Percentiles rank a stretch among this genome's conserved stretches.
Conservation (phyloP, 257 asterid species). For the Capsicum rhomboideum region DNA sequence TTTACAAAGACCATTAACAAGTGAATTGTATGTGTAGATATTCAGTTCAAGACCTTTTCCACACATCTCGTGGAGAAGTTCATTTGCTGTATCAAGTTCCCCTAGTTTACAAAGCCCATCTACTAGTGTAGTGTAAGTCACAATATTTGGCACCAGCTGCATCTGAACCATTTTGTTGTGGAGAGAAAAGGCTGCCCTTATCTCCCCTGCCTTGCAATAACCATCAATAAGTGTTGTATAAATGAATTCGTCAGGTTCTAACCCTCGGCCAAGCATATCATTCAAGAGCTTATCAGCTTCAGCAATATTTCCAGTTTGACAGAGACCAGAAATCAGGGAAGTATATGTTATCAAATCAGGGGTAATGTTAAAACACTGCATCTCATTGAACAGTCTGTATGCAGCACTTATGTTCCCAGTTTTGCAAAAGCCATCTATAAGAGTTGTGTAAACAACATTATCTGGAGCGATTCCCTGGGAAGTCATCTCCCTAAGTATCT, state of each 20-base stretch:
- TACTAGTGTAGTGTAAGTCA: slow-evolving; percentile 84
- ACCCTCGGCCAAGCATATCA: slow-evolving; percentile 63
- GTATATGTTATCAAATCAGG: slow-evolving; percentile 72
- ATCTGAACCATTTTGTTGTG: slow-evolving; percentile 75
- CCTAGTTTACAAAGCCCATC: slow-evolving; percentile 95
- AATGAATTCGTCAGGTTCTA: slow-evolving; percentile 69
- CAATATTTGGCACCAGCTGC: slow-evolving; percentile 64
- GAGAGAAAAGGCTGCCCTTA: slow-evolving; percentile 61
- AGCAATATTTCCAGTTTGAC: slow-evolving; percentile 48
- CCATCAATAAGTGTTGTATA: slow-evolving; percentile 83
- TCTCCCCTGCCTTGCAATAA: slow-evolving; percentile 68
- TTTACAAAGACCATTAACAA: slow-evolving; percentile 83
- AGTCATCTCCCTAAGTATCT: slow-evolving; percentile 63
- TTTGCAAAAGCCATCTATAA: slow-evolving; percentile 73
- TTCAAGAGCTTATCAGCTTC: slow-evolving; percentile 67
- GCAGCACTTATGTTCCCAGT: slow-evolving; percentile 47
- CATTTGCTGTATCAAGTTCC: slow-evolving; percentile 70
- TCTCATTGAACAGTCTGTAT: slow-evolving; percentile 55
- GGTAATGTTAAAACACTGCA: slow-evolving; percentile 41
- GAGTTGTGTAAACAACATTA: slow-evolving; percentile 73
- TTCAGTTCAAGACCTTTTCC: slow-evolving; percentile 68
- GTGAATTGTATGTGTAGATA: slow-evolving; percentile 65
- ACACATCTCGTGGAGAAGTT: slow-evolving; percentile 71
- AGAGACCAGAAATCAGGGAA: slow-evolving; percentile 62
- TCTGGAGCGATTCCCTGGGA: slow-evolving; percentile 62